Evolutionary conservation across 257 asterid species (phyloP).

Genomic region (Forsythia viridissima): DNA sequence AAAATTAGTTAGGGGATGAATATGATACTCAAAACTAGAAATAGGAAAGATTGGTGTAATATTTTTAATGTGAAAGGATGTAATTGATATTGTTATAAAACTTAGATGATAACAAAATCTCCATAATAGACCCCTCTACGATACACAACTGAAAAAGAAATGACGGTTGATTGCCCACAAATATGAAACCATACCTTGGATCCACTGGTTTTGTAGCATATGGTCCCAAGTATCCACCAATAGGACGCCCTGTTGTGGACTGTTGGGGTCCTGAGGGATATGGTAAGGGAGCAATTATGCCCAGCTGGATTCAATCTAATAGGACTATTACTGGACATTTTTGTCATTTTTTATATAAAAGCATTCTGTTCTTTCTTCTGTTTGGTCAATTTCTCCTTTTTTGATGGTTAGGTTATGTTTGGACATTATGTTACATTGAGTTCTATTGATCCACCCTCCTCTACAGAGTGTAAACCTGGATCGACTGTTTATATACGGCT

Average conservation of each 20-base stretch:
- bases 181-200: conserved; percentile 20
- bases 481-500: not conserved
- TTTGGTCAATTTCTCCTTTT: conserved; percentile 34
- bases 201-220: conserved; percentile 31
- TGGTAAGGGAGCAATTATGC: conserved; percentile 33
- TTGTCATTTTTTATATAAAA: conserved; percentile 55
- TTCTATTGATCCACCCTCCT: conserved; percentile 20
- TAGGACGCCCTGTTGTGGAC: not conserved
- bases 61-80: no score
- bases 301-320: conserved; percentile 50
- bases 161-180: not conserved
- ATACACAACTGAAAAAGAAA: conserved; percentile 9
- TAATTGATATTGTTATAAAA: no score
- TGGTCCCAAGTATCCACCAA: conserved; percentile 32
- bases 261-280: not conserved
- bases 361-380: conserved; percentile 30
- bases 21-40: no score
- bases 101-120: no score
- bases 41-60: no score
- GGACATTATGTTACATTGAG: conserved; percentile 17
- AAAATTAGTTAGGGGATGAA: no score
- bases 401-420: not conserved
- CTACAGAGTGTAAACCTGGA: not conserved
- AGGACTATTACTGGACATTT: conserved; percentile 31
- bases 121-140: not conserved